Evolutionary conservation across 2,329 filamentous ascomycete species (phyloP).

Genomic region (Fusarium staphyleae): DNA sequence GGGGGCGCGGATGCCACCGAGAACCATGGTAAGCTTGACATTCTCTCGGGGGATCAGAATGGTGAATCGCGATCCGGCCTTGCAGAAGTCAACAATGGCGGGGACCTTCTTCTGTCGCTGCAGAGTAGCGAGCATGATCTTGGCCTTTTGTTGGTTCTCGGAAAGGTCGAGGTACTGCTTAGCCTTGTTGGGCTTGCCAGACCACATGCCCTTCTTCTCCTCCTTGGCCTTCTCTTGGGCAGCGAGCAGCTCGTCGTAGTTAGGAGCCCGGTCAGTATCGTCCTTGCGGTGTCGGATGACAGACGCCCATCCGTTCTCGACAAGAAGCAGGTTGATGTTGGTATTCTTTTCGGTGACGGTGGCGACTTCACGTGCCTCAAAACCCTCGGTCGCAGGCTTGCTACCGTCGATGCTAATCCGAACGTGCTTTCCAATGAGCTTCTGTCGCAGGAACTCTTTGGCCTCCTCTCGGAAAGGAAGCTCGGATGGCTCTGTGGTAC

Average conservation of each 20-base stretch:
- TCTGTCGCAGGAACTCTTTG: constrained; percentile 95
- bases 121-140: constrained; percentile 87
- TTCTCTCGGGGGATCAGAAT: constrained; percentile 91
- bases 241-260: constrained; percentile 87
- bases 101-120: constrained; percentile 92
- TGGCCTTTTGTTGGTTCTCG: constrained; percentile 92
- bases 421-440: constrained; percentile 94
- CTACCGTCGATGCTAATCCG: constrained; percentile 88
- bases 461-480: constrained; percentile 89
- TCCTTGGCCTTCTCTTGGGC: constrained; percentile 85
- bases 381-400: constrained; percentile 87
- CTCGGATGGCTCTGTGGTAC: constrained; percentile 84
- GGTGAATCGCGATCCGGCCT: constrained; percentile 94
- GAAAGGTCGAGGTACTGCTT: constrained; percentile 90
- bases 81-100: constrained; percentile 95
- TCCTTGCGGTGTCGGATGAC: constrained; percentile 96
- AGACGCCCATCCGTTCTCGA: constrained; percentile 92
- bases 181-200: constrained; percentile 81
- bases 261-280: constrained; percentile 89
- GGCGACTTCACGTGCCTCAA: constrained; percentile 92
- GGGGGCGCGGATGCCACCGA: constrained; percentile 91
- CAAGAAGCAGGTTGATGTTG: constrained; percentile 82
- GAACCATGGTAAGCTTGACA: constrained; percentile 91
- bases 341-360: constrained; percentile 84
- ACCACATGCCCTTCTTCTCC: constrained; percentile 94